phyloP scores from a whole-genome alignment of 306 rosid genomes.

The Hippophae rhamnoides region DNA sequence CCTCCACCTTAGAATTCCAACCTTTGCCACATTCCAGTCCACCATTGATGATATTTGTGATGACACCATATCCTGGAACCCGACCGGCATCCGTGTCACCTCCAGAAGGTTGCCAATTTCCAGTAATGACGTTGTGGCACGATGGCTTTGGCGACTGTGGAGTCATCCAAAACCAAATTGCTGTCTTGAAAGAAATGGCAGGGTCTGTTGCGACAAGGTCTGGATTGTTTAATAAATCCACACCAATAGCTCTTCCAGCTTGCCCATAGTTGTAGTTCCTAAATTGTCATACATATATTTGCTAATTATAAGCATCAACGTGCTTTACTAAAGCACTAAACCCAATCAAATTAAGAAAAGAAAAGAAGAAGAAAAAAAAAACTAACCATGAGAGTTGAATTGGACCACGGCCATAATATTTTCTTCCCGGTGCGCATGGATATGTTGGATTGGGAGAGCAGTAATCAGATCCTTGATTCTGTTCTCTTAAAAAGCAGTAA shows the following conservation, averaged over 20 bases:
- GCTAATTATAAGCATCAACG: too few species aligned
- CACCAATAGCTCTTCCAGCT: slow-evolving; percentile 30
- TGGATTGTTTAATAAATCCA: slow-evolving; percentile 39
- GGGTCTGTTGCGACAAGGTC: slow-evolving; percentile 42
- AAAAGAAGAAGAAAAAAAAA: too few species aligned
- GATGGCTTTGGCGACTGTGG: slow-evolving; percentile 59
- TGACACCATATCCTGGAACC: slow-evolving; percentile 20
- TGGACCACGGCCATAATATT: slow-evolving; percentile 12
- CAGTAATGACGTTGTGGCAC: slow-evolving; percentile 31
- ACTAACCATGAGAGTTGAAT: too few species aligned
- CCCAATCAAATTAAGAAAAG: too few species aligned
- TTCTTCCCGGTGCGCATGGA: slow-evolving; percentile 45
- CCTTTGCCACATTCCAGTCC: slow-evolving; percentile 39
- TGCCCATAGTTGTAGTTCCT: slow-evolving; percentile 62
- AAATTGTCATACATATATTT: too few species aligned
- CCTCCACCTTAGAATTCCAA: slow-evolving; percentile 5
- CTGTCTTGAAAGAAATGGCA: slow-evolving; percentile 43
- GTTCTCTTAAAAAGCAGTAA: too few species aligned
- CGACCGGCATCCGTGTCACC: slow-evolving; percentile 26
- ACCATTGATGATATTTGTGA: slow-evolving; percentile 39
- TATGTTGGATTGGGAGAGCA: slow-evolving; percentile 12
- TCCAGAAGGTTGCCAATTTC: slow-evolving; percentile 36
- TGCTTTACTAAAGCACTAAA: too few species aligned
- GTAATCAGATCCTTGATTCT: too few species aligned
- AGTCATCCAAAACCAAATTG: slow-evolving; percentile 81